These are phyloP conservation scores for Penicillium sp. DNA, from an alignment of 2,329 filamentous ascomycete species.

Conservation along the genomic window DNA sequence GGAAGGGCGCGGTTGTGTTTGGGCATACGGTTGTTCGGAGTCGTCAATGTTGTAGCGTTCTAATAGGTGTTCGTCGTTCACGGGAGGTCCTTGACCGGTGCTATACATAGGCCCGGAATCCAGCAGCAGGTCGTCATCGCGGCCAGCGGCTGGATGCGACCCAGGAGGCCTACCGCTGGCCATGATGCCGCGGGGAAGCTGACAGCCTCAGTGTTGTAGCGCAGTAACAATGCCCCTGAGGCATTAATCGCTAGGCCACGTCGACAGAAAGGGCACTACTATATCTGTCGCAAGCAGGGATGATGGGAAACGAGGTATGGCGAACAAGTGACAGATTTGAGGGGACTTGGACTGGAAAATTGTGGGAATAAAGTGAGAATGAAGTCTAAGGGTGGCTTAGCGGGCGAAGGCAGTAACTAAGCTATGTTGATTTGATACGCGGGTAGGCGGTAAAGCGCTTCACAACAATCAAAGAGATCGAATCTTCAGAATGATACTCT, in stretches of 20 bases:
- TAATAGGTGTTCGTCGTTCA: conserved; percentile 77
- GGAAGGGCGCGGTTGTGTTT: conserved; percentile 68
- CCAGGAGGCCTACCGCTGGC: conserved; percentile 55
- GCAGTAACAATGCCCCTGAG: conserved; percentile 32
- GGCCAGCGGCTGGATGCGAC: conserved; percentile 45
- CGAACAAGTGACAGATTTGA: not conserved
- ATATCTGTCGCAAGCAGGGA: conserved; percentile 4
- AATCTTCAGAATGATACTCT: not conserved
- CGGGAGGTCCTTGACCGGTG: conserved; percentile 71
- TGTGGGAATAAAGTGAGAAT: conserved; percentile 7
- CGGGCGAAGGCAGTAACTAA: conserved; percentile 23
- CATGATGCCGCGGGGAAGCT: conserved; percentile 41
- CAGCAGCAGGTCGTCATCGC: conserved; percentile 46
- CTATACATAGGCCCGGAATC: conserved; percentile 57
- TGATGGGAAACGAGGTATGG: conserved; percentile 5
- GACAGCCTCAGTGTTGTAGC: conserved; percentile 33
- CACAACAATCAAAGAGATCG: not conserved
- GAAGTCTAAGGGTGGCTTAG: conserved; percentile 23
- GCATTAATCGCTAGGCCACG: conserved; percentile 35
- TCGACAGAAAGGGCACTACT: conserved; percentile 9
- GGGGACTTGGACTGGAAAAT: not conserved
- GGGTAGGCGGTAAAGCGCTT: conserved; percentile 21
- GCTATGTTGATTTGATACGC: conserved; percentile 21
- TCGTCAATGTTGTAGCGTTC: conserved; percentile 70
- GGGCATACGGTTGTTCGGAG: conserved; percentile 53